phyloP scores from a whole-genome alignment of 352 stramenopile genomes.

The Pythium pyrilobum region DNA sequence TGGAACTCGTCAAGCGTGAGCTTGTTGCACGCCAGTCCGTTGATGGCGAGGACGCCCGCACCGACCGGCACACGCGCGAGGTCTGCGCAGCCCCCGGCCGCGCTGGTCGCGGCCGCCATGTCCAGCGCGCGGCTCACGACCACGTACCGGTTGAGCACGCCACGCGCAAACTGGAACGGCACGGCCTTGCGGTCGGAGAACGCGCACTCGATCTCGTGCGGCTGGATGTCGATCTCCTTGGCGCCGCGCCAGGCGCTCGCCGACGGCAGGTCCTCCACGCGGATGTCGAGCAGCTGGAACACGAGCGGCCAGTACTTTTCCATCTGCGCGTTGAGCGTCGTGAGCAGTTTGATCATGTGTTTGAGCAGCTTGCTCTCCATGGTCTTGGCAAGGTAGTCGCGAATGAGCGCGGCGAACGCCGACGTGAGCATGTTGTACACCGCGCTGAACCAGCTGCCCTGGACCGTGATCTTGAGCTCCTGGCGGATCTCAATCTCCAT shows the following conservation, averaged over 20 bases:
- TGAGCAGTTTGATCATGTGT: conserved; percentile 81
- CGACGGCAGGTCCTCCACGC: conserved; percentile 65
- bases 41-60: conserved; percentile 63
- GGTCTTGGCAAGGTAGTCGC: conserved; percentile 79
- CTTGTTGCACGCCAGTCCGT: conserved; percentile 67
- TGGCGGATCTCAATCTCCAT: conserved; percentile 82
- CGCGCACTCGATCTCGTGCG: conserved; percentile 57
- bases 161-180: conserved; percentile 64
- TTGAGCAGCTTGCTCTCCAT: conserved; percentile 79
- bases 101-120: conserved; percentile 6
- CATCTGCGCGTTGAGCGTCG: conserved; percentile 78
- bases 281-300: conserved; percentile 76
- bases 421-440: conserved; percentile 81
- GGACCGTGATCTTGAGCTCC: conserved; percentile 74
- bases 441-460: conserved; percentile 83
- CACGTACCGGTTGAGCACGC: conserved; percentile 67
- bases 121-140: conserved; percentile 53
- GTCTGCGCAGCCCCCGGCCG: conserved; percentile 18
- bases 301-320: conserved; percentile 84
- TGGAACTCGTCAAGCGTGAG: conserved; percentile 67
- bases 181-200: conserved; percentile 43
- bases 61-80: conserved; percentile 47
- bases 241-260: conserved; percentile 77
- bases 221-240: conserved; percentile 65
- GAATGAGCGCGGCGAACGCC: conserved; percentile 71